Evolutionary conservation across 306 rosid species (phyloP).

Genomic region (Prunus campanulata): DNA sequence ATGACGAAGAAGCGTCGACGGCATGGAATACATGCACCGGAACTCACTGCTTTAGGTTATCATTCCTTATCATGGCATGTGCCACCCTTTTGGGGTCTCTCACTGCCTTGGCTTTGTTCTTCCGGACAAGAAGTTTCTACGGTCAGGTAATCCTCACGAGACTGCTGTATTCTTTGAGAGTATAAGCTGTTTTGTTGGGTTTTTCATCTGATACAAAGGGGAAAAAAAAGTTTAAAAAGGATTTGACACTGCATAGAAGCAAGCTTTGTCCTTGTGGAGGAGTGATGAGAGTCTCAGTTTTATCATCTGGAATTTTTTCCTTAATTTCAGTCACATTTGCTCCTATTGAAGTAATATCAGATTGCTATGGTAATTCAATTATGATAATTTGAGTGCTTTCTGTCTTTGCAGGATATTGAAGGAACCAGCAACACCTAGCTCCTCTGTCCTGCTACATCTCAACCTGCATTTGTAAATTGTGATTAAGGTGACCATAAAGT

Average conservation of each 20-base stretch:
- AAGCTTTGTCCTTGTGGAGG: no score
- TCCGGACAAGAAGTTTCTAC: slow-evolving; percentile 52
- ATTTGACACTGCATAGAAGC: no score
- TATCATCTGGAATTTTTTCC: background rate
- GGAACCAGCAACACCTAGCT: background rate
- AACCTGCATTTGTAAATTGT: background rate
- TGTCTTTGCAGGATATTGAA: background rate
- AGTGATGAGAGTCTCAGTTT: no score
- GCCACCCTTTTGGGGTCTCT: slow-evolving; percentile 52
- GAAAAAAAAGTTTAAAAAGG: background rate
- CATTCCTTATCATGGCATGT: slow-evolving; percentile 54
- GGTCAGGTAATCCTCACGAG: slow-evolving; percentile 35
- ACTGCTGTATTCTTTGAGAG: slow-evolving; percentile 15
- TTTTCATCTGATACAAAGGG: background rate
- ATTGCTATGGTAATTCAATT: background rate
- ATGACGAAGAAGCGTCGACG: slow-evolving; percentile 26
- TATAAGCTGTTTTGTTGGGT: background rate
- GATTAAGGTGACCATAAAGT: background rate
- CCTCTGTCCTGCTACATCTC: background rate
- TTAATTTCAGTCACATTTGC: background rate
- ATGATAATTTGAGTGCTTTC: background rate
- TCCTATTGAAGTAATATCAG: background rate
- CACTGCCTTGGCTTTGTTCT: slow-evolving; percentile 47
- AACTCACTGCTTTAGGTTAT: slow-evolving; percentile 49
- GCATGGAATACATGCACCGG: slow-evolving; percentile 42